Evolutionary conservation across 345 rosid genomes (phyloP).

Genomic region (Gossypium australe): DNA sequence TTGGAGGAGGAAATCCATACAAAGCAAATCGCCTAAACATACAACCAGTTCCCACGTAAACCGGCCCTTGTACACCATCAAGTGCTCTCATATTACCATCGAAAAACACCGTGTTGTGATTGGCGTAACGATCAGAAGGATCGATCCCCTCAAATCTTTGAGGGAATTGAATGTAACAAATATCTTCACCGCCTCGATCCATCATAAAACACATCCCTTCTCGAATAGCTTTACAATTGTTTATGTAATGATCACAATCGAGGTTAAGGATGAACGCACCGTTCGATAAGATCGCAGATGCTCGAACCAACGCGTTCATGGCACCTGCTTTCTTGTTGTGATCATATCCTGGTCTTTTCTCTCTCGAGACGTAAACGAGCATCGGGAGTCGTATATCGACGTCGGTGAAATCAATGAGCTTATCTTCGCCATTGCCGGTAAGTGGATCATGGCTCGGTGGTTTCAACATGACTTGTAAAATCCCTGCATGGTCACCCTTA

Average conservation of each 20-base stretch:
- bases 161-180: conserved; percentile 92
- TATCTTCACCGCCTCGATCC: conserved; percentile 88
- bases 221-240: conserved; percentile 77
- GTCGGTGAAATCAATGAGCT: conserved; percentile 67
- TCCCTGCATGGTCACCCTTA: conserved; percentile 93
- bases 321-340: conserved; percentile 99
- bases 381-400: conserved; percentile 82
- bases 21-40: conserved; percentile 92
- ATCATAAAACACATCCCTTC: conserved; percentile 99
- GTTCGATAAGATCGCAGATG: conserved; percentile 83
- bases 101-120: conserved; percentile 89
- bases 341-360: conserved; percentile 89
- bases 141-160: conserved; percentile 97
- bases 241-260: conserved; percentile 93
- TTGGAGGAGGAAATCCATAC: conserved; percentile 88
- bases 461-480: conserved; percentile 83
- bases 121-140: conserved; percentile 92
- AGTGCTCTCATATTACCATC: conserved; percentile 98
- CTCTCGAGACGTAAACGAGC: conserved; percentile 85
- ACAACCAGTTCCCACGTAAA: conserved; percentile 89
- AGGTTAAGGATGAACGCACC: conserved; percentile 92
- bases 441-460: conserved; percentile 80
- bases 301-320: conserved; percentile 84
- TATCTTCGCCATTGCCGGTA: conserved; percentile 54
- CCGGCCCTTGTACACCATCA: conserved; percentile 85